A percentile compares a stretch with the other conserved stretches of the same genome.
Conservation (phyloP, 257 asterid genomes). For the Solanum megistacrolobum region DNA sequence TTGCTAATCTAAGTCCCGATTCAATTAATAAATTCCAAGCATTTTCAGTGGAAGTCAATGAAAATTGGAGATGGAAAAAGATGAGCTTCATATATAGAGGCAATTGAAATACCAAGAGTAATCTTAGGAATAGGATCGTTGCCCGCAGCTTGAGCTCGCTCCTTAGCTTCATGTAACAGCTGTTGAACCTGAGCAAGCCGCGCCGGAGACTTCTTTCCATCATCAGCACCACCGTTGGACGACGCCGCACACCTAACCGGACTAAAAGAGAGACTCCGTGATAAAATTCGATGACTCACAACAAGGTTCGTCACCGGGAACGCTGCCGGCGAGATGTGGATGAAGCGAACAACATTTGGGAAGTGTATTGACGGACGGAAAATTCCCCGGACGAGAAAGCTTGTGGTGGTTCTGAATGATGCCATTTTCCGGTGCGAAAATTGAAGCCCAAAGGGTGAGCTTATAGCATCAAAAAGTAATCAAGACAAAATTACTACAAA, state of each 20-base stretch:
- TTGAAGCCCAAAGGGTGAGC: background rate
- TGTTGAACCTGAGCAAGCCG: constrained; percentile 68
- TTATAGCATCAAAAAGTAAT: too few relatives aligned
- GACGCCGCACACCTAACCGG: constrained; percentile 36
- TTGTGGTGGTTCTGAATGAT: constrained; percentile 31
- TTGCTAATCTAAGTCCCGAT: background rate
- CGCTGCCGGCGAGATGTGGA: constrained; percentile 6
- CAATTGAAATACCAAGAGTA: constrained; percentile 41
- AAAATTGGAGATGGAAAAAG: background rate
- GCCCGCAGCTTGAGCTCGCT: constrained; percentile 65
- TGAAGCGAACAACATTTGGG: constrained; percentile 10
- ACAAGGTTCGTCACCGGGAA: background rate
- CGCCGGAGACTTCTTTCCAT: constrained; percentile 54
- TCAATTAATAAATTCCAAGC: background rate
- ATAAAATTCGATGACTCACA: background rate
- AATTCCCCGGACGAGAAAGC: constrained; percentile 25
- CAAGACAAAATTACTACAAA: too few relatives aligned
- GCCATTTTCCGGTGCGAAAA: constrained; percentile 20
- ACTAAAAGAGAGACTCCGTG: constrained; percentile 8
- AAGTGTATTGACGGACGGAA: constrained; percentile 29
- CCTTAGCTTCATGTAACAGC: constrained; percentile 61
- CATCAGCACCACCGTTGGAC: constrained; percentile 25
- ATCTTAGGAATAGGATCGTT: constrained; percentile 66
- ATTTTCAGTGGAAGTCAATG: background rate
- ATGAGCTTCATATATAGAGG: background rate